Evolutionary conservation across 345 rosid species (phyloP), one percentile per base, ranked within the genome.

Genomic region (Euclidium syriacum): DNA sequence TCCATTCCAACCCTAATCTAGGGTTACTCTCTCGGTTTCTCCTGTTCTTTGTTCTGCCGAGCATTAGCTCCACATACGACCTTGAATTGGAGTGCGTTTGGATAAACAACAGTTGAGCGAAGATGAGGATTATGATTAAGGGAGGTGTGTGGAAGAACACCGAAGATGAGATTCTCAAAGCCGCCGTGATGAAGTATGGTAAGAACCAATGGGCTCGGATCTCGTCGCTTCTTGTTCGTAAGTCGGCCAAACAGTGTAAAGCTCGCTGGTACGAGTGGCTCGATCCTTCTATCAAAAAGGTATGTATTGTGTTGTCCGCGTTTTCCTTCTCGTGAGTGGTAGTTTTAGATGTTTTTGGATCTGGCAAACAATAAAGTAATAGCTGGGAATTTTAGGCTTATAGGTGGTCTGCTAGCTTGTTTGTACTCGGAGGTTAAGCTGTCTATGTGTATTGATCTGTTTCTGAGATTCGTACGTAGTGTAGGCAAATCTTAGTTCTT

Each of bases 231-330:
- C 92, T 90, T 15, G 97, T 95, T 63, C 99, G 99, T 15, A 95
- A 95, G 65, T 95, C 99, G 3, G 99, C 99, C 9, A 95, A 95
- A 81, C 97, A 95, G 83, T 90, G 99, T 71, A 95, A 95, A 65
- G 99, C 99, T 75, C 96, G 99, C 26, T 95, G 97, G 99, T 90
- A 95, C 55, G 99, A 95, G 80, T 95, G 99, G 99, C 99, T 90
- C 54, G 99, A 95, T 64, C 99, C 97, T 19, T 95, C 99, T 33
- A 90, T 95, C 67, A 95, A 90, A 73, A 95, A 95, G 91, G 99
- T 84, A 30, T 8, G 39, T 52, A 12, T 6, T 27, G 39, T 52
- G 15, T 6, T 27, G 7, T 50, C 6, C 14, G 38, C 54, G 36
- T 15, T 67, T 20, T 24, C 43, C 56, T 40, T 23, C 24, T 52